Conservation (phyloP, 257 asterid genomes). For the Sherardia arvensis region DNA sequence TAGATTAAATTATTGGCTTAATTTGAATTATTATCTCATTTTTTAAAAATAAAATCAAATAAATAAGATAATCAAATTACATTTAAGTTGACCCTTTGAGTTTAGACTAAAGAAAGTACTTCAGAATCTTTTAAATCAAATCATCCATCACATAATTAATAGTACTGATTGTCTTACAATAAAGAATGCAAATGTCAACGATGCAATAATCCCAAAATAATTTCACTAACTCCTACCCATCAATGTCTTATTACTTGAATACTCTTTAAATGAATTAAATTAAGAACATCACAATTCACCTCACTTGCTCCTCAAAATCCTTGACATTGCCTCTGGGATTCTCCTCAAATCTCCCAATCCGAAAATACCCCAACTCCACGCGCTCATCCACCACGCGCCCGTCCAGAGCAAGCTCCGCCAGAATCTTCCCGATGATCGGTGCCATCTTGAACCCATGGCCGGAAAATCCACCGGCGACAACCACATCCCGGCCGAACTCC, state of each 20-base stretch:
- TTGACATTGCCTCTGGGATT: conserved; percentile 41
- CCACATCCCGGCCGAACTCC: conserved; percentile 53
- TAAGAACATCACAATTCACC: not conserved
- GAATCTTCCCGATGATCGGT: conserved; percentile 64
- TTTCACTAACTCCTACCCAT: not conserved
- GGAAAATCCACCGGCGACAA: conserved; percentile 82
- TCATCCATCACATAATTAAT: not conserved
- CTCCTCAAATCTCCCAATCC: conserved; percentile 43
- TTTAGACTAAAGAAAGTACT: too few species aligned
- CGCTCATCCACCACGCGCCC: conserved; percentile 31
- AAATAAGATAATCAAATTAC: too few species aligned
- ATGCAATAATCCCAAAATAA: not conserved
- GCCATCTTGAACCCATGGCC: conserved; percentile 98
- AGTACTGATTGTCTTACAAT: not conserved
- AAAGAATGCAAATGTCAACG: not conserved
- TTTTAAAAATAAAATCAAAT: too few species aligned
- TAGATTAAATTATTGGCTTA: too few species aligned
- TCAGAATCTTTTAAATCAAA: not conserved
- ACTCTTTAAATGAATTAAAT: too few species aligned
- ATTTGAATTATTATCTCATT: too few species aligned
- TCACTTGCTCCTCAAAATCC: conserved; percentile 55
- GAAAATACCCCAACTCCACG: conserved; percentile 41
- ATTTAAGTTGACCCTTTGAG: too few species aligned
- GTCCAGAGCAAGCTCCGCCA: conserved; percentile 46
- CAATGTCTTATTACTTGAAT: not conserved